phyloP scores from a whole-genome alignment of 1,139 yeast genomes.

The Candida glucosophila region DNA sequence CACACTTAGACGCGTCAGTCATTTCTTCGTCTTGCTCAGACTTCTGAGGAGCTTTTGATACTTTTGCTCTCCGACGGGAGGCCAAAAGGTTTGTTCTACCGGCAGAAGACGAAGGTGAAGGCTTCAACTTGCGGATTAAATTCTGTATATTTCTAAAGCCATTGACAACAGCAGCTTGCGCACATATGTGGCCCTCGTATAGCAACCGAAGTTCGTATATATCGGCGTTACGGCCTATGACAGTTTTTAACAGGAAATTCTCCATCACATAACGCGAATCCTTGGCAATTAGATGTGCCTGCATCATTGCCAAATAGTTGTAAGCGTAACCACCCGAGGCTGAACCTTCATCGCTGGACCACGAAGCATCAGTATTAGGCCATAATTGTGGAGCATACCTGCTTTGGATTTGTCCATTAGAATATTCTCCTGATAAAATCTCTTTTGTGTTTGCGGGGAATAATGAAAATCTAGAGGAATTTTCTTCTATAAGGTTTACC shows the following conservation, averaged over 20 bases:
- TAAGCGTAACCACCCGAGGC: conserved; percentile 84
- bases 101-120: conserved; percentile 12
- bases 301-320: conserved; percentile 42
- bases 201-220: conserved; percentile 57
- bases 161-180: conserved; percentile 70
- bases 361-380: conserved; percentile 50
- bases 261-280: conserved; percentile 12
- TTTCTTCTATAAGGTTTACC: conserved; percentile 57
- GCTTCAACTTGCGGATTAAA: conserved; percentile 73
- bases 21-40: conserved; percentile 13
- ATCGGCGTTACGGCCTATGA: conserved; percentile 70
- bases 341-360: conserved; percentile 75
- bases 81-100: conserved; percentile 29
- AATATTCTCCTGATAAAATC: conserved; percentile 15
- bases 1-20: conserved; percentile 62
- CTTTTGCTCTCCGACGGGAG: conserved; percentile 33
- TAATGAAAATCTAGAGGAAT: conserved; percentile 16
- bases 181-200: conserved; percentile 30
- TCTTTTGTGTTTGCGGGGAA: conserved; percentile 10
- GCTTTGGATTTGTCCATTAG: conserved; percentile 15
- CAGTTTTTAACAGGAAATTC: conserved; percentile 14
- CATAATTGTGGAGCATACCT: conserved; percentile 43
- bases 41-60: conserved; percentile 12
- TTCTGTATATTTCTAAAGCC: conserved; percentile 95
- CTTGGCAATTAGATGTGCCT: conserved; percentile 18